Base-by-base conservation (phyloP, 1,284 basidiomycete species). In the Violaceomyces palustris region DNA sequence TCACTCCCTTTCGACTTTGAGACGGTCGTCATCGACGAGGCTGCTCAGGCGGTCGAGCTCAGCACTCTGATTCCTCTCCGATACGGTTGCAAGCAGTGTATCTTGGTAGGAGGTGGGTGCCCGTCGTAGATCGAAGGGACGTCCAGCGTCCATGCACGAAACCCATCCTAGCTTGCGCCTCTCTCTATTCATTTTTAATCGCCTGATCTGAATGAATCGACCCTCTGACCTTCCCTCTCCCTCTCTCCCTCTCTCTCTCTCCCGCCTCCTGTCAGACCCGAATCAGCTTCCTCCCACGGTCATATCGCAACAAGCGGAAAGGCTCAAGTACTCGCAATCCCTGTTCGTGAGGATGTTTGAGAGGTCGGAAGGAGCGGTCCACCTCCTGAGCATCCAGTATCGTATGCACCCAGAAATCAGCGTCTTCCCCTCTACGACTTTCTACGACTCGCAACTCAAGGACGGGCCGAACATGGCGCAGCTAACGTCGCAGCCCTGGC, bases 341-440 rank as follows among this genome's bases (percentile, higher is more conserved):
- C 78, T 99, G 6, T 99, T 98, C 67, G 90, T 97, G 33, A 83
- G 94, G 29, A 79, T 99, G 56, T 88, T 91, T 67, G 84, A 84
- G 64, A 82, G 83, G 29, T 78, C 80, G 24, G 83, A 84, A 3
- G 81, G 86, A 10, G 82, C 85, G 21, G 88, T 94, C 35, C 88
- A 98, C 74, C 78, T 99, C 4, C 78, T 99, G 50, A 91, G 88
- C 61, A 98, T 98, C 35, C 94, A 98, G 76, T 99, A 99, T 73
- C 93, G 94, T 70, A 99, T 99, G 94, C 92, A 99, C 74, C 93
- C 94, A 1, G 83, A 87, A 48, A 98, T 99, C 71, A 93, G 89
- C 57, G 78, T 78, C 37, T 81, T 98, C 23, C 94, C 94, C 0
- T 96, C 91, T 53, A 80, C 79, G 40, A 76, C 92, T 1, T 99